Evolutionary conservation across 140 eudicot species (phyloP), one percentile per base, ranked within the genome.

Genomic region (Stevia rebaudiana): DNA sequence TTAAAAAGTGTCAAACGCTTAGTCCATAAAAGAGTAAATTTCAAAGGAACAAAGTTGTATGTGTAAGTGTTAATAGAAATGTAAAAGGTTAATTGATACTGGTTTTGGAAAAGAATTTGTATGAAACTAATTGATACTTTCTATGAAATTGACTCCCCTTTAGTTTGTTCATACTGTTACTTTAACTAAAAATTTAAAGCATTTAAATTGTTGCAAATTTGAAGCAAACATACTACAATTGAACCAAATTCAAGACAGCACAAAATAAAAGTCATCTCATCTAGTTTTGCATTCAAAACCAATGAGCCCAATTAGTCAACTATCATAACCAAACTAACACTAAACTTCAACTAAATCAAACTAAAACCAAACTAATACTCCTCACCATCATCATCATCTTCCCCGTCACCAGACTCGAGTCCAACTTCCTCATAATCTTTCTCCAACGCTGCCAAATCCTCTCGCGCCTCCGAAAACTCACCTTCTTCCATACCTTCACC

Each of bases 401-500:
- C 95, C 7, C 90, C 95, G 21, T 86, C 95, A 17, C 73, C 95
- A 40, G 87, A 75, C 75, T 86, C 95, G 0, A 74, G 65, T 15
- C 95, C 95, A 30, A 86, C 95, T 51, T 86, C 94, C 71, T 86
- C 94, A 7, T 82, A 85, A 31, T 85, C 94, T 74, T 85, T 83
- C 76, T 82, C 94, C 11, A 86, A 67, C 0, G 95, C 95, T 37
- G 95, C 95, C 78, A 86, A 69, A 48, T 86, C 95, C 77, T 86
- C 95, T 13, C 95, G 65, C 0, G 95, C 95, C 74, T 86, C 95
- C 0, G 90, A 83, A 73, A 86, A 86, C 74, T 86, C 95, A 0
- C 95, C 95, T 80, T 86, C 95, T 76, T 86, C 95, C 95, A 86
- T 86, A 8, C 95, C 95, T 42, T 86, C 95, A 70, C 95, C 95